Conservation (phyloP, 345 rosid species). For the Turritis glabra region DNA sequence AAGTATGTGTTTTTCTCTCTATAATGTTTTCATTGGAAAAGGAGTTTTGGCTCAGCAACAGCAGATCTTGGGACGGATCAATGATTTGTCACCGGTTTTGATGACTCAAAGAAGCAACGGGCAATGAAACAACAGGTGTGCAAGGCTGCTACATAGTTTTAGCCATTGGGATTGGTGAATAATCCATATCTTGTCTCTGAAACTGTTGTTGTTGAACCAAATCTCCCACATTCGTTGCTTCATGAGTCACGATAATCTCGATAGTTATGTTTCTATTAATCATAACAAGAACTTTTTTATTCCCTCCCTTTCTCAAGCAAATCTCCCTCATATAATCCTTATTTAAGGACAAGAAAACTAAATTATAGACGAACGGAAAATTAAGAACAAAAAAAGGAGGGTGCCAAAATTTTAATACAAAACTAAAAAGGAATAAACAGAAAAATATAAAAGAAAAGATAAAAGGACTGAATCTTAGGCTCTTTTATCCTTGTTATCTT, state of each 20-base stretch:
- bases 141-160: not conserved
- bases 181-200: not conserved
- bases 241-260: not conserved
- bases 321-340: conserved; percentile 7
- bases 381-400: conserved; percentile 23
- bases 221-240: not conserved
- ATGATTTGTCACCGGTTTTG: not conserved
- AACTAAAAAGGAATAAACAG: conserved; percentile 10
- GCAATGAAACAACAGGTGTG: not conserved
- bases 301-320: conserved; percentile 1
- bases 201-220: not conserved
- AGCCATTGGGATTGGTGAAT: conserved; percentile 14
- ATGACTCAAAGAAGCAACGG: not conserved
- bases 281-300: conserved; percentile 1
- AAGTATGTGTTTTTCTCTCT: not conserved
- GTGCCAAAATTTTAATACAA: conserved; percentile 26
- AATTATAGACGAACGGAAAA: conserved; percentile 5
- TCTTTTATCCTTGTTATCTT: conserved; percentile 26
- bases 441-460: not conserved
- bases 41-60: not conserved
- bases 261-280: not conserved
- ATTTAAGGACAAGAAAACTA: conserved; percentile 8
- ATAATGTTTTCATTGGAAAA: not conserved
- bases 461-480: conserved; percentile 18
- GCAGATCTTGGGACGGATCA: not conserved